These are phyloP conservation scores for Penicillium griseofulvum DNA, from an alignment of 2,329 filamentous ascomycete genomes.

Conservation along the genomic window DNA sequence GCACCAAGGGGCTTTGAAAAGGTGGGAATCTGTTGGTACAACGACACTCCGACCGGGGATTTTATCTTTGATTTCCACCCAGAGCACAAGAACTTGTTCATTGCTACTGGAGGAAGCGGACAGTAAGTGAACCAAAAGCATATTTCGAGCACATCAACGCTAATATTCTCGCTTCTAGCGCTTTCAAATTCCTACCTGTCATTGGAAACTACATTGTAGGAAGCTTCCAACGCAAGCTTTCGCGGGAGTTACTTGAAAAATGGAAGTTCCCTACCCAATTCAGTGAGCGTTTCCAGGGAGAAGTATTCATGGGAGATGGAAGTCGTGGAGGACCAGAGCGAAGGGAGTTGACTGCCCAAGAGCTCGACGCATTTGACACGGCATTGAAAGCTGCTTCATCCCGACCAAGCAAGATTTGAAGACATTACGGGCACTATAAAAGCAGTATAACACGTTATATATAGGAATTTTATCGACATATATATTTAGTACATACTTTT, in stretches of 20 bases:
- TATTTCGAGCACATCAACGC: background rate
- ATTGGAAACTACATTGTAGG: slow-evolving; percentile 62
- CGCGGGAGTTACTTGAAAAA: slow-evolving; percentile 58
- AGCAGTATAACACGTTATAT: background rate
- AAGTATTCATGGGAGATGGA: slow-evolving; percentile 27
- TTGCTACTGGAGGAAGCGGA: slow-evolving; percentile 28
- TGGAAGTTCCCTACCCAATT: slow-evolving; percentile 46
- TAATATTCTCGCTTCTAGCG: slow-evolving; percentile 32
- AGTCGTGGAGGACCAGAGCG: slow-evolving; percentile 33
- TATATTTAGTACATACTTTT: background rate
- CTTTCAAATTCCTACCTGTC: slow-evolving; percentile 62
- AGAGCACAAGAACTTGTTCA: slow-evolving; percentile 42
- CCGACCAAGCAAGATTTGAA: slow-evolving; percentile 26
- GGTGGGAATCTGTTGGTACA: slow-evolving; percentile 66
- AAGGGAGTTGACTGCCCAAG: slow-evolving; percentile 23
- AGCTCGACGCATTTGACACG: slow-evolving; percentile 15
- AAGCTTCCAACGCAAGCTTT: slow-evolving; percentile 48
- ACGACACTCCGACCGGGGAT: slow-evolving; percentile 65
- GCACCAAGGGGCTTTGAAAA: slow-evolving; percentile 55
- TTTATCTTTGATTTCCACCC: slow-evolving; percentile 69
- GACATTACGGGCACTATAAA: background rate
- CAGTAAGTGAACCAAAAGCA: slow-evolving; percentile 23
- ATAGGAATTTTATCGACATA: background rate
- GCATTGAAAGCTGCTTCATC: slow-evolving; percentile 18
- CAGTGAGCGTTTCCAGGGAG: slow-evolving; percentile 12